phyloP scores from a whole-genome alignment of 176 grass and related monocot genomes.

The Bonia amplexicaulis region DNA sequence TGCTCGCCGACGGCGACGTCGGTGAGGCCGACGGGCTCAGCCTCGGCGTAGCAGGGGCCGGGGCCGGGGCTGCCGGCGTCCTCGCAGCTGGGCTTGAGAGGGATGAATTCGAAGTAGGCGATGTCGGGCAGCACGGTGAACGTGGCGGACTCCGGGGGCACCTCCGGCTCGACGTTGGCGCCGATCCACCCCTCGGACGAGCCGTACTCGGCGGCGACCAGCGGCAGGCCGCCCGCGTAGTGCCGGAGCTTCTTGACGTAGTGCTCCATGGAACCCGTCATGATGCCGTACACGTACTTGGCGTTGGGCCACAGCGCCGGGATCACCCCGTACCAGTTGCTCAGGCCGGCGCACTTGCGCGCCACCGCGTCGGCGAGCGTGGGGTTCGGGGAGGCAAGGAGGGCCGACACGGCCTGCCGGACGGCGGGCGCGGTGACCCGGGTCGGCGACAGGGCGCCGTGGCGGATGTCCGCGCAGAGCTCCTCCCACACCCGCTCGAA shows the following conservation, averaged over 20 bases:
- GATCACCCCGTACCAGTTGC: slow-evolving; percentile 94
- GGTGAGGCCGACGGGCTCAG: slow-evolving; percentile 59
- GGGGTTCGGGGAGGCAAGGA: slow-evolving; percentile 47
- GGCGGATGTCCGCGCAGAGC: slow-evolving; percentile 68
- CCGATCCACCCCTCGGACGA: slow-evolving; percentile 85
- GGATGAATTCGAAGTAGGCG: slow-evolving; percentile 93
- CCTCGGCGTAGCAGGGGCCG: slow-evolving; percentile 21
- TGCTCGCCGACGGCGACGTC: slow-evolving; percentile 71
- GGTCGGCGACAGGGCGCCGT: slow-evolving; percentile 35
- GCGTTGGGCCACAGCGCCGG: slow-evolving; percentile 78
- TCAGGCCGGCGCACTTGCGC: slow-evolving; percentile 41
- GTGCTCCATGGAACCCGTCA: slow-evolving; percentile 92
- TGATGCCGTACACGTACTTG: slow-evolving; percentile 82
- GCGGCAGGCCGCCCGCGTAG: slow-evolving; percentile 69
- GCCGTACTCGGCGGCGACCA: slow-evolving; percentile 82
- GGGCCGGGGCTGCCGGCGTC: background rate
- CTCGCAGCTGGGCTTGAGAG: slow-evolving; percentile 22
- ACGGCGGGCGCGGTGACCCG: slow-evolving; percentile 49
- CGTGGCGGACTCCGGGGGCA: slow-evolving; percentile 53
- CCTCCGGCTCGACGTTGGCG: slow-evolving; percentile 54
- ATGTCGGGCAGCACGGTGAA: slow-evolving; percentile 88
- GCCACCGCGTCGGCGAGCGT: slow-evolving; percentile 59
- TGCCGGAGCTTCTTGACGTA: slow-evolving; percentile 81
- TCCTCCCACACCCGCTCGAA: slow-evolving; percentile 79
- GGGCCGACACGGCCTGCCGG: slow-evolving; percentile 48